Evolutionary conservation across 768 basidiomycete species (phyloP).

Genomic region (Cubamyces lactineus): DNA sequence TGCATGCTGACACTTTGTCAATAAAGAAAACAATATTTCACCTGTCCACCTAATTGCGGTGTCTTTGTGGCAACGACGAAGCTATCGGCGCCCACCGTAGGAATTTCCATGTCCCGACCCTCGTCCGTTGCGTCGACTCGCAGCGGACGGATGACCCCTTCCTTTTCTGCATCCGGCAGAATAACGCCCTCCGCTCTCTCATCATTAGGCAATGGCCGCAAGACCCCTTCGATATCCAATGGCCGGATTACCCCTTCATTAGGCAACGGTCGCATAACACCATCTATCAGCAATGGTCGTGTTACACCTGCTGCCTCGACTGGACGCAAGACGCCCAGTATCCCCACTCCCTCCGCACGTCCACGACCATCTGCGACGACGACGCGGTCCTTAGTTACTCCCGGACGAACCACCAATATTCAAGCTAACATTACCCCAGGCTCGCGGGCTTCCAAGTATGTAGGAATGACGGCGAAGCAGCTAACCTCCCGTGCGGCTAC

Average conservation of each 20-base stretch:
- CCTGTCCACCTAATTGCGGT: slow-evolving; percentile 82
- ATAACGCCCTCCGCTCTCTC: slow-evolving; percentile 47
- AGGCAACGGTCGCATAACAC: slow-evolving; percentile 42
- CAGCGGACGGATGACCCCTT: slow-evolving; percentile 48
- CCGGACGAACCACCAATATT: slow-evolving; percentile 25
- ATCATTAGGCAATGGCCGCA: slow-evolving; percentile 46
- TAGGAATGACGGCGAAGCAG: slow-evolving; percentile 83
- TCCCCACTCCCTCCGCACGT: slow-evolving; percentile 23
- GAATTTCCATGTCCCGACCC: slow-evolving; percentile 58
- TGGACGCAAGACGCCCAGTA: slow-evolving; percentile 31
- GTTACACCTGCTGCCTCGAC: slow-evolving; percentile 45
- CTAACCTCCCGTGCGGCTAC: slow-evolving; percentile 52
- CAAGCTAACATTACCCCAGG: slow-evolving; percentile 70
- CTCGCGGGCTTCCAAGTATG: slow-evolving; percentile 83
- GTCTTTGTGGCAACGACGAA: slow-evolving; percentile 88
- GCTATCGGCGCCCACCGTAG: slow-evolving; percentile 76
- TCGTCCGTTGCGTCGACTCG: slow-evolving; percentile 81
- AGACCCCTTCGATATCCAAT: slow-evolving; percentile 56
- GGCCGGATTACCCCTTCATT: slow-evolving; percentile 27
- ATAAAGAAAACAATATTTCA: slow-evolving; percentile 78
- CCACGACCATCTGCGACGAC: slow-evolving; percentile 22
- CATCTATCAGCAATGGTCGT: slow-evolving; percentile 52
- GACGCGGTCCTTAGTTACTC: slow-evolving; percentile 31
- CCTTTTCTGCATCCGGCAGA: slow-evolving; percentile 47
- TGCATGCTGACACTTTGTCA: background rate